phyloP scores from a whole-genome alignment of 2,329 filamentous ascomycete genomes.

The Pseudogymnoascus pannorum region DNA sequence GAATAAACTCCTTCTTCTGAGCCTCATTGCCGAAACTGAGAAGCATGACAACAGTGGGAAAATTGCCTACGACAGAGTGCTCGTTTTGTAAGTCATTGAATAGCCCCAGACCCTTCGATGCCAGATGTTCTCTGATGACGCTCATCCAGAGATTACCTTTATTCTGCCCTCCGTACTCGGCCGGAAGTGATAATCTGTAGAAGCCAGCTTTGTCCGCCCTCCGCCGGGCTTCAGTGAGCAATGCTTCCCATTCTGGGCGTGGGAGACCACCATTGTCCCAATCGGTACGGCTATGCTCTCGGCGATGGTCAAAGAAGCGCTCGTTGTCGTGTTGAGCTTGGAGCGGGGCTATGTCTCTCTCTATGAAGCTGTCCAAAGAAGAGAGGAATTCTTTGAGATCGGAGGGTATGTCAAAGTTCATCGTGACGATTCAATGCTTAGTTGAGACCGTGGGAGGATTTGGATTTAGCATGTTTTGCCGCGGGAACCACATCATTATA shows the following conservation, averaged over 20 bases:
- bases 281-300: constrained; percentile 54
- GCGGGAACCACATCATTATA: neutral
- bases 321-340: constrained; percentile 54
- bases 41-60: constrained; percentile 55
- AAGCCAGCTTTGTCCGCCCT: constrained; percentile 53
- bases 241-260: constrained; percentile 49
- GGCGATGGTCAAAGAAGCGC: constrained; percentile 58
- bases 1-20: constrained; percentile 48
- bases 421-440: constrained; percentile 25
- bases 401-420: constrained; percentile 49
- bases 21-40: constrained; percentile 49
- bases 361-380: constrained; percentile 51
- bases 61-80: constrained; percentile 55
- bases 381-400: constrained; percentile 41
- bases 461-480: neutral
- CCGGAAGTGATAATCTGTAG: constrained; percentile 51
- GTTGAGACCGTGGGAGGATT: neutral
- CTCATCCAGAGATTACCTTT: constrained; percentile 56
- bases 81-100: constrained; percentile 60
- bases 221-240: constrained; percentile 41
- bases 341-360: constrained; percentile 43
- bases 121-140: constrained; percentile 51
- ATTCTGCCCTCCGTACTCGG: constrained; percentile 44
- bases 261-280: constrained; percentile 46
- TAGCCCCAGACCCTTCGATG: constrained; percentile 50